A percentile compares a stretch with the other conserved stretches of the same genome.
Conservation (phyloP, 1,284 basidiomycete genomes). For the Melampsora americana region DNA sequence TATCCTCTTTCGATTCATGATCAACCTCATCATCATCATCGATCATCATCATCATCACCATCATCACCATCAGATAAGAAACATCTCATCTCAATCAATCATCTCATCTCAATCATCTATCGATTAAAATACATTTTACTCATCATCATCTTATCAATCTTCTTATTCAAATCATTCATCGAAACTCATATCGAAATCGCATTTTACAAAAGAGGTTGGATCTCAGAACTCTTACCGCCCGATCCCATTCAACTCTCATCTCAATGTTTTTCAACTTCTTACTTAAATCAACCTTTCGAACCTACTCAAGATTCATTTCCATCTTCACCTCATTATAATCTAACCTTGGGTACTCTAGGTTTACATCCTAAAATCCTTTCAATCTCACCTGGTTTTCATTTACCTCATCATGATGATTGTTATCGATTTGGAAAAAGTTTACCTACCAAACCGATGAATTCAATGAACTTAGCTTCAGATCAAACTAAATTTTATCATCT, state of each 20-base stretch:
- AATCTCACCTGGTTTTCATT: constrained; percentile 34
- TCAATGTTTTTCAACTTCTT: constrained; percentile 12
- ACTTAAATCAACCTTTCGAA: not conserved
- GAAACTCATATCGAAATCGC: constrained; percentile 39
- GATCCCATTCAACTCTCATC: constrained; percentile 9
- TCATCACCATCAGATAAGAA: not conserved
- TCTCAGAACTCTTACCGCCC: constrained; percentile 16
- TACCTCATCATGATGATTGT: constrained; percentile 39
- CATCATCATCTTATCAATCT: not conserved
- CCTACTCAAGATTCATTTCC: constrained; percentile 1
- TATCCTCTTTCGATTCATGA: no score
- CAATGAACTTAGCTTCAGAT: not conserved
- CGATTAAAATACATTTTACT: constrained; percentile 11
- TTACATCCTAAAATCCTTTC: constrained; percentile 21
- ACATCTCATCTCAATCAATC: not conserved
- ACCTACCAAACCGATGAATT: not conserved
- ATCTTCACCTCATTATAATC: constrained; percentile 33
- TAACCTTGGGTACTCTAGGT: constrained; percentile 13
- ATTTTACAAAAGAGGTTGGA: constrained; percentile 13
- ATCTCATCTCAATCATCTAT: not conserved
- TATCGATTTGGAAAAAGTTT: constrained; percentile 25
- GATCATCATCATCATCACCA: no score
- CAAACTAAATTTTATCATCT: constrained; percentile 64
- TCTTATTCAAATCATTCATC: not conserved
- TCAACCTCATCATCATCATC: no score